Conservation (phyloP, 768 basidiomycete genomes). For the Brasilioporus rufonigricans region DNA sequence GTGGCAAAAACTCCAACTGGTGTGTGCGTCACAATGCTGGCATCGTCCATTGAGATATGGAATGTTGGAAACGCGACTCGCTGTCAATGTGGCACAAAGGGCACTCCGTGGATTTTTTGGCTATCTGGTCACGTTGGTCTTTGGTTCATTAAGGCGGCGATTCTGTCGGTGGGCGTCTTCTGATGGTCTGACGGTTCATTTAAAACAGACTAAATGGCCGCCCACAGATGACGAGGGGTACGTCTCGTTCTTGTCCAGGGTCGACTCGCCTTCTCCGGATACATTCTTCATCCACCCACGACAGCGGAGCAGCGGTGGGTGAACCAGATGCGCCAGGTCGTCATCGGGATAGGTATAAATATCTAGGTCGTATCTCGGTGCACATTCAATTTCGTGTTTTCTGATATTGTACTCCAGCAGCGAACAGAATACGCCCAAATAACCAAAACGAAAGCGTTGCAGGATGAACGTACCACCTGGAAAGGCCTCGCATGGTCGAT, state of each 20-base stretch:
- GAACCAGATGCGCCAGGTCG: too few relatives aligned
- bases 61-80: not conserved
- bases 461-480: not conserved
- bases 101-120: not conserved
- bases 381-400: not conserved
- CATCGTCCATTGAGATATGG: not conserved
- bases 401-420: not conserved
- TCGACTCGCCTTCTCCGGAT: not conserved
- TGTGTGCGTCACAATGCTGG: too few relatives aligned
- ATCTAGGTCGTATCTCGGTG: not conserved
- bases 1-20: not conserved
- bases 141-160: not conserved
- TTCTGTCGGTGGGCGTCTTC: constrained; percentile 9
- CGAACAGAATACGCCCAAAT: not conserved
- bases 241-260: not conserved
- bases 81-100: not conserved
- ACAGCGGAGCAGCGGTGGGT: constrained; percentile 8
- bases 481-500: not conserved
- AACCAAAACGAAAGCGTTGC: not conserved
- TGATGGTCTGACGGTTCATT: not conserved
- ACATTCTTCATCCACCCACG: not conserved
- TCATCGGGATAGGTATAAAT: constrained; percentile 5
- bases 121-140: not conserved
- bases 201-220: not conserved
- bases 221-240: constrained; percentile 9